Base-by-base conservation (phyloP, 2,329 filamentous ascomycete genomes). In the Diaporthe capsici region DNA sequence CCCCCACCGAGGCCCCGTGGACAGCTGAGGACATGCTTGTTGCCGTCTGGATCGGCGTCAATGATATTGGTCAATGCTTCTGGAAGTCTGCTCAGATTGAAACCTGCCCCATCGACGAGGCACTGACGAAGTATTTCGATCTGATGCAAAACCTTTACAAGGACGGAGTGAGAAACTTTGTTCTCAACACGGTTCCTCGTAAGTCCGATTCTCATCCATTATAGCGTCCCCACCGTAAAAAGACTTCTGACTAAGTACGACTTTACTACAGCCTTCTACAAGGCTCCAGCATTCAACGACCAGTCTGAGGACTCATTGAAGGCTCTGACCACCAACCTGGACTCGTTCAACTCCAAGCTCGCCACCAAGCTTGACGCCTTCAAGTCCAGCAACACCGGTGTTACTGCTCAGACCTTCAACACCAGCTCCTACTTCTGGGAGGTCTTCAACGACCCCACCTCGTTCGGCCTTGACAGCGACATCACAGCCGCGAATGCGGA, bases 41-140 rank as follows among this genome's bases (percentile, higher is more conserved):
- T 5, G 75, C 75, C 10, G 75, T 76, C 15, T 76, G 75, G 75
- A 76, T 76, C 31, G 75, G 75, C 17, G 51, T 76, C 61, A 76
- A 76, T 49, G 75, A 76, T 6, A 73, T 76, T 49, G 75, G 75
- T 42, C 44, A 76, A 65, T 76, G 75, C 47, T 76, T 76, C 55
- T 76, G 75, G 75, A 55, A 75, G 49, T 60, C 60, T 49, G 44
- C 58, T 12, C n/a, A 42, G 47, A 60, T 60, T 20, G 37, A 65
- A 10, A 76, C 61, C 2, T 76, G 75, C 55, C 75, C 75, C 15
- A 75, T 76, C 22, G 73, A 76, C 49, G 72, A 72, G 17, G 75
- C 67, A 15, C 67, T 75, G 68, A 63, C 75, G 3, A 31, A 76
- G 61, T 76, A 76, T 61, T 76, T 76, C 39, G 61, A 31, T 12